A percentile compares a stretch with the other conserved stretches of the same genome.
Evolutionary conservation across 2,329 filamentous ascomycete genomes (phyloP).

Genomic region (Paecilomyces sp.): DNA sequence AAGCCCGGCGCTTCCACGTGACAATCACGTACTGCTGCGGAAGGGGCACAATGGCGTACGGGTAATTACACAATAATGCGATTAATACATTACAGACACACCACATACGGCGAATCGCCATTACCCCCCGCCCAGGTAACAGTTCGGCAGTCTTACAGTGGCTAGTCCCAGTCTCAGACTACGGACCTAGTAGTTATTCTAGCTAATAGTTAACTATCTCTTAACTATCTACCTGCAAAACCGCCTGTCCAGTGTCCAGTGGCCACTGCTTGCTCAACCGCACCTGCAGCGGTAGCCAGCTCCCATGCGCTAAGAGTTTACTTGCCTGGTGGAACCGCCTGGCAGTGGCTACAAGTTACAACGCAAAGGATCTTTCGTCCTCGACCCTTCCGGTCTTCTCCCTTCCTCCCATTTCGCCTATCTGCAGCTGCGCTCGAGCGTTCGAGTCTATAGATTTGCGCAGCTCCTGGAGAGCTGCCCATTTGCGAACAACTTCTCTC

Average conservation of each 20-base stretch:
- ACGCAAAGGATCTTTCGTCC: neutral
- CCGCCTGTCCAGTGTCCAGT: neutral
- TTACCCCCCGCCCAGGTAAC: neutral
- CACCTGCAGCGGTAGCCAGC: neutral
- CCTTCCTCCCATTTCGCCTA: neutral
- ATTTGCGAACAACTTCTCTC: neutral
- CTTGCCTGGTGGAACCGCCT: neutral
- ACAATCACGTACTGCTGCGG: neutral
- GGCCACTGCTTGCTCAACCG: neutral
- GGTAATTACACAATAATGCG: neutral
- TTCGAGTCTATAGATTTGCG: neutral
- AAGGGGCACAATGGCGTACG: neutral
- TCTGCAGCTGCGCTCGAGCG: neutral
- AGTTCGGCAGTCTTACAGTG: too few species aligned
- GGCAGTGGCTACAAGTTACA: neutral
- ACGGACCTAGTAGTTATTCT: too few species aligned
- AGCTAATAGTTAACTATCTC: neutral
- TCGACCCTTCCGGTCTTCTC: neutral
- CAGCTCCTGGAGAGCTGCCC: neutral
- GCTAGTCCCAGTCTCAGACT: too few species aligned
- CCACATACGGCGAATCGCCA: neutral
- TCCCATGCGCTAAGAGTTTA: neutral
- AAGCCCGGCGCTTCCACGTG: slow-evolving; percentile 9
- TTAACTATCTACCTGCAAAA: slow-evolving; percentile 5
- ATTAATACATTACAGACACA: neutral